phyloP scores from a whole-genome alignment of 768 basidiomycete genomes.

The Rickenella mellea region DNA sequence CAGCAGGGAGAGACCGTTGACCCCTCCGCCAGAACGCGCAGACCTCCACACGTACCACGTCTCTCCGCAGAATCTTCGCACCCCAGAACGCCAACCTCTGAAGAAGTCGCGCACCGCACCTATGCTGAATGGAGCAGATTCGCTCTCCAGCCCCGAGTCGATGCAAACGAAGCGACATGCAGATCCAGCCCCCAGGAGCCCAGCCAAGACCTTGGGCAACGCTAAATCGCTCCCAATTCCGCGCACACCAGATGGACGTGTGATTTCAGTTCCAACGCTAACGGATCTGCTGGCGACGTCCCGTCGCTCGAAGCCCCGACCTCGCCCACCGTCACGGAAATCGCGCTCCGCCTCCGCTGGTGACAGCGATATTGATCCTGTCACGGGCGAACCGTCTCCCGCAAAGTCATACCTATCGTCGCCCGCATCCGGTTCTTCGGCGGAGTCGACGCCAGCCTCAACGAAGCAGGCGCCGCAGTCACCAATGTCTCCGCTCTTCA shows the following conservation, averaged over 20 bases:
- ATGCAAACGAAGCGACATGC: constrained; percentile 11
- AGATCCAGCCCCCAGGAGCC: constrained; percentile 5
- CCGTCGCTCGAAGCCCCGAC: constrained; percentile 22
- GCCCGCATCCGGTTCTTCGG: constrained; percentile 23
- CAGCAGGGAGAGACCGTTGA: constrained; percentile 3
- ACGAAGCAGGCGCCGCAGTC: constrained; percentile 21
- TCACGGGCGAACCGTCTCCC: constrained; percentile 16
- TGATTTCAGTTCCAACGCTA: constrained; percentile 29
- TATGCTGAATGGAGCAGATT: constrained; percentile 6
- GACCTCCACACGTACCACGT: constrained; percentile 4
- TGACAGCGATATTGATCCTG: constrained; percentile 4
- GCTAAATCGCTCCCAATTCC: constrained; percentile 15
- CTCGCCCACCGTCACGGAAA: constrained; percentile 20
- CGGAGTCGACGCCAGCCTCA: constrained; percentile 15
- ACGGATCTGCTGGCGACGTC: constrained; percentile 37
- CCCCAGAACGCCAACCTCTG: constrained; percentile 17
- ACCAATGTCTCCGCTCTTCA: constrained; percentile 22
- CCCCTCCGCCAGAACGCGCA: constrained; percentile 9
- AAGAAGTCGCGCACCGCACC: constrained; percentile 2
- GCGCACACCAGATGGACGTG: constrained; percentile 17
- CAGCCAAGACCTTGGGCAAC: constrained; percentile 14
- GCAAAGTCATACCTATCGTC: constrained; percentile 28
- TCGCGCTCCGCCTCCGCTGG: constrained; percentile 6
- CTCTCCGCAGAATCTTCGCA: constrained; percentile 12
- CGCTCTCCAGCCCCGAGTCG: constrained; percentile 9